Evolutionary conservation across 345 rosid genomes (phyloP), one percentile per base, ranked within the genome.

Genomic region (Pistacia integerrima): DNA sequence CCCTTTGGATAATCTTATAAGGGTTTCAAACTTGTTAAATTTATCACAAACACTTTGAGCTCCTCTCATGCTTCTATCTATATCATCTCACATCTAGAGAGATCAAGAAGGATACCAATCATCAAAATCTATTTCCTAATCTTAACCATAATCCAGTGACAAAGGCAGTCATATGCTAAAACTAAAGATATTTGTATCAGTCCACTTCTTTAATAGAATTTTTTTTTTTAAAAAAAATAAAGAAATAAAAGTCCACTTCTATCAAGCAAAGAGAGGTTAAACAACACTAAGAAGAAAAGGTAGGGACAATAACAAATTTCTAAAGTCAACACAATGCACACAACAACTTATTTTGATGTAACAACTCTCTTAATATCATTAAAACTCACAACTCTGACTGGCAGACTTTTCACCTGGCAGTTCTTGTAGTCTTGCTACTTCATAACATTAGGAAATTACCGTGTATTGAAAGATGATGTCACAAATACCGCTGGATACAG

Each of bases 391-490:
- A 4, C 57, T 52, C 17, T 12, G 57, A 25, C 0, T 25, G 25
- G 25, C 25, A 25, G 25, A 25, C 25, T 25, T 25, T 25, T 25
- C 25, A 25, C 17, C 17, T 51, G 55, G 55, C 55, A 51, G 12
- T 51, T 11, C 3, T 51, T 51, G 0, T 12, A 51, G 55, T 11
- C 0, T 11, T 41, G 6, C 44, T 5, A 41, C 55, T 9, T 35
- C 64, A 41, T 38, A 68, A 56, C 67, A 48, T 22, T 25, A 12
- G 74, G 67, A 76, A 77, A 77, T 79, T 84, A 93, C 98, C 91
- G 79, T 67, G 97, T 93, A 75, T 80, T 91, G 81, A 92, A 96
- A 57, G 98, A 96, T 58, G 98, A 90, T 67, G 97, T 87, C 68
- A 91, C 88, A 51, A 96, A 75, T 51, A 93, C 90, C 28, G 97